phyloP scores from a whole-genome alignment of 2,329 filamentous ascomycete species.

The Huntiella decipiens region DNA sequence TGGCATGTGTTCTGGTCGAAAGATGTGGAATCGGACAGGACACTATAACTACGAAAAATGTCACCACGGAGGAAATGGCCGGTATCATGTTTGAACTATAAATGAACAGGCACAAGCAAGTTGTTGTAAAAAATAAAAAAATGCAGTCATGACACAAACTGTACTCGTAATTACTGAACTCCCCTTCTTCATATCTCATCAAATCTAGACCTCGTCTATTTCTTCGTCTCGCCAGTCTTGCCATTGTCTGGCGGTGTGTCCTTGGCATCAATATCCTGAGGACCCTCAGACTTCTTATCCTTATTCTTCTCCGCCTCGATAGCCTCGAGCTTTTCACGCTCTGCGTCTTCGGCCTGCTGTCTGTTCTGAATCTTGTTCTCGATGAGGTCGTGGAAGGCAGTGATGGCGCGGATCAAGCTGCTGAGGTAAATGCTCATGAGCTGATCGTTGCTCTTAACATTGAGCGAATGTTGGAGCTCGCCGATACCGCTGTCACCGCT shows the following conservation, averaged over 20 bases:
- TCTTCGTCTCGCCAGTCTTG: conserved; percentile 32
- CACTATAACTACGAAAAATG: conserved; percentile 30
- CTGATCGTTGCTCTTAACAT: conserved; percentile 97
- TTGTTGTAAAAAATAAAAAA: background rate
- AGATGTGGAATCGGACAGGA: conserved; percentile 26
- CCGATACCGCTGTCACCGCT: conserved; percentile 35
- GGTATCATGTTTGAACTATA: conserved; percentile 39
- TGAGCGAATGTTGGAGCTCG: conserved; percentile 91
- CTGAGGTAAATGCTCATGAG: conserved; percentile 96
- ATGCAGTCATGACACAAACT: background rate
- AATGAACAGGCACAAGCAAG: background rate
- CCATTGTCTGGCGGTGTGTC: conserved; percentile 37
- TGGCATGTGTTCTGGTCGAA: conserved; percentile 63
- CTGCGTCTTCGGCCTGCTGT: conserved; percentile 90
- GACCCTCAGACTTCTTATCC: conserved; percentile 31
- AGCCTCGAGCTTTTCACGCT: conserved; percentile 58
- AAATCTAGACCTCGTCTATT: conserved; percentile 14
- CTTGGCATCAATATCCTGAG: conserved; percentile 23
- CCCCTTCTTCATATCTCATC: background rate
- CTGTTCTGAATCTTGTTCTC: conserved; percentile 99
- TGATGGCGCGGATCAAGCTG: conserved; percentile 91
- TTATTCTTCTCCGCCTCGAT: conserved; percentile 28
- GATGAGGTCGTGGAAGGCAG: conserved; percentile 95
- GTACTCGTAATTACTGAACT: background rate
- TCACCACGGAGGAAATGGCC: conserved; percentile 49